Conservation (phyloP, 2,329 filamentous ascomycete species). For the Fusarium stilboides region DNA sequence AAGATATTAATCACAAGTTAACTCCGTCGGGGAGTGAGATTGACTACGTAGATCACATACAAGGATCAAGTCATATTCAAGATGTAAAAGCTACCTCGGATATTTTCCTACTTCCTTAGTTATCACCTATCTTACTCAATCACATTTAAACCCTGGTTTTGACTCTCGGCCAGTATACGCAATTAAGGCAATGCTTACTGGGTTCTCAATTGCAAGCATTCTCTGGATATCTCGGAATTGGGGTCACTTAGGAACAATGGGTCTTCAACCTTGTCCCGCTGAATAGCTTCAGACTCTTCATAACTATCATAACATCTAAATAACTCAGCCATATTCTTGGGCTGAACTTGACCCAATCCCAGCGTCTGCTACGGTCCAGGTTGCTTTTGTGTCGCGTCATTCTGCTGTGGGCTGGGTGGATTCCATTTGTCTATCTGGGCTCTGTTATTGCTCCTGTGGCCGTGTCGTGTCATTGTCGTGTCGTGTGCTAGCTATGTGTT, state of each 20-base stretch:
- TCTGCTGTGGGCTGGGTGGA: conserved; percentile 34
- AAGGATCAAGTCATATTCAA: conserved; percentile 32
- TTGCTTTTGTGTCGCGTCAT: conserved; percentile 39
- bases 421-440: conserved; percentile 29
- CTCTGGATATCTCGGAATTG: conserved; percentile 14
- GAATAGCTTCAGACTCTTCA: conserved; percentile 14
- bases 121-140: conserved; percentile 10
- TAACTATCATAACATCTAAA: neutral
- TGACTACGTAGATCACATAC: conserved; percentile 34
- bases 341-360: conserved; percentile 8
- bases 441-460: conserved; percentile 39
- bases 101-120: conserved; percentile 15
- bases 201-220: conserved; percentile 20
- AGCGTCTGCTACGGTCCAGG: conserved; percentile 30
- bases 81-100: conserved; percentile 23
- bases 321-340: neutral
- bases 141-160: conserved; percentile 16
- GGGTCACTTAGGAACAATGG: conserved; percentile 3
- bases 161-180: conserved; percentile 9
- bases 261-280: neutral
- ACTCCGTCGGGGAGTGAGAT: conserved; percentile 10
- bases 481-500: conserved; percentile 47
- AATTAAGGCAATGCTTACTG: conserved; percentile 17
- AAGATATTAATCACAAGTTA: conserved; percentile 1
- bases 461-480: conserved; percentile 46